Base-by-base conservation (phyloP, 129 eudicot species). In the Oenanthe sinensis region DNA sequence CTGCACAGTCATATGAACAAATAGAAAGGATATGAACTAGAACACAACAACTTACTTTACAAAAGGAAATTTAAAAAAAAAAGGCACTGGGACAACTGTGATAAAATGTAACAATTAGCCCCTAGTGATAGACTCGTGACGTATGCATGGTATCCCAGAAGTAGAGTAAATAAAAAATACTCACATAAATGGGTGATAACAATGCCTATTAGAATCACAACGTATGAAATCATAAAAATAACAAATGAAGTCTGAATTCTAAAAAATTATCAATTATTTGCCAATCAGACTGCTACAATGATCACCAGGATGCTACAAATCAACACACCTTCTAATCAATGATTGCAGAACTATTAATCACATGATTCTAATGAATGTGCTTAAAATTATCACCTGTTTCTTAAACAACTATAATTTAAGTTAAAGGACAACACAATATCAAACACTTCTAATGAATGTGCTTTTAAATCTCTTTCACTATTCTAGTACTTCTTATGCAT, bases 1-100 rank as follows among this genome's bases (percentile, higher is more conserved):
- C 98, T 93, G 77, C 76, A 90, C 8, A 49, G 74, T 33, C 46
- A 37, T 5, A 48, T 68, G 71, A 65, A 44, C 33, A 69, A 62
- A 79, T 50, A 19, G 60, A 19, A 68, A 36, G 33, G 40, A 12
- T 65, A 26, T 8, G 7, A 19, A 11, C 15, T 2, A 30, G 40
- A 46, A 58, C 16, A 15, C 12, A 26, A 54, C 12, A 63, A 46
- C 28, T 47, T 71, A 7, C 40, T n/a, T 3, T 15, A 65, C 47
- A 6, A 44, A 77, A 62, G 42, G 30, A 45, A 16, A 43, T 78
- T 39, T 39, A 1, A 62, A 65, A 45, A 65, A 52, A 44, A 2
- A 13, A 74, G 24, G 24, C 75, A 67, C 48, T n/a, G 30, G 42
- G 46, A 12, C 8, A 74, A 46, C 8, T n/a, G 36, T 28, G 17